A percentile compares a stretch with the other conserved stretches of the same genome.
Evolutionary conservation across 2,329 filamentous ascomycete genomes (phyloP).

Genomic region (Calonectria honghensis): DNA sequence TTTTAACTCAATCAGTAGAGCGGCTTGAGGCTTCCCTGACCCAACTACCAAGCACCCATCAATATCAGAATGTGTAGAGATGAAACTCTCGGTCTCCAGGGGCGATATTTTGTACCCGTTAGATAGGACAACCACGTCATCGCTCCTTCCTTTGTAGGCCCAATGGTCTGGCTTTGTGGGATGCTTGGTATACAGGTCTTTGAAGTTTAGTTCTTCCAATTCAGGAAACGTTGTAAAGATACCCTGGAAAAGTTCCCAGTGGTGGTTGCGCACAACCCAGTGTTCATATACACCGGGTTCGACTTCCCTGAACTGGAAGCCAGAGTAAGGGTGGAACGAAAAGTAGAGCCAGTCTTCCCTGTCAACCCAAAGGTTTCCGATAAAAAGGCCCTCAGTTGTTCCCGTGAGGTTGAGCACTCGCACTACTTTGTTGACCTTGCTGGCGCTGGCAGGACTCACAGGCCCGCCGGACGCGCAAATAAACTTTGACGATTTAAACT

Average conservation of each 20-base stretch:
- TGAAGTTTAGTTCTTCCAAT: slow-evolving; percentile 54
- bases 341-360: slow-evolving; percentile 59
- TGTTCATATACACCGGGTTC: slow-evolving; percentile 57
- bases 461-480: slow-evolving; percentile 62
- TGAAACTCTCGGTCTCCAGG: slow-evolving; percentile 54
- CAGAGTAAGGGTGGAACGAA: slow-evolving; percentile 58
- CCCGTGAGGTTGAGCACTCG: slow-evolving; percentile 60
- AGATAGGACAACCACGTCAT: slow-evolving; percentile 57
- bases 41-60: slow-evolving; percentile 55
- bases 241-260: slow-evolving; percentile 56
- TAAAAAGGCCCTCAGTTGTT: slow-evolving; percentile 60
- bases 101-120: slow-evolving; percentile 60
- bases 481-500: slow-evolving; percentile 58
- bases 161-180: slow-evolving; percentile 54
- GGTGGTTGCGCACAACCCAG: slow-evolving; percentile 57
- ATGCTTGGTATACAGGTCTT: slow-evolving; percentile 57
- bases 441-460: slow-evolving; percentile 52
- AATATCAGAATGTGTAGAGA: slow-evolving; percentile 53
- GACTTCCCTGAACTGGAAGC: slow-evolving; percentile 59
- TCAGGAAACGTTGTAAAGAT: slow-evolving; percentile 59
- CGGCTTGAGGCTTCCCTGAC: slow-evolving; percentile 53
- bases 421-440: slow-evolving; percentile 58
- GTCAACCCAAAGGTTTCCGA: slow-evolving; percentile 55
- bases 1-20: slow-evolving; percentile 55
- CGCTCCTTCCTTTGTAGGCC: slow-evolving; percentile 56